Evolutionary conservation across 169 alveolate species (phyloP), one percentile per base, ranked within the genome.

Genomic region (Plasmodium gonderi): DNA sequence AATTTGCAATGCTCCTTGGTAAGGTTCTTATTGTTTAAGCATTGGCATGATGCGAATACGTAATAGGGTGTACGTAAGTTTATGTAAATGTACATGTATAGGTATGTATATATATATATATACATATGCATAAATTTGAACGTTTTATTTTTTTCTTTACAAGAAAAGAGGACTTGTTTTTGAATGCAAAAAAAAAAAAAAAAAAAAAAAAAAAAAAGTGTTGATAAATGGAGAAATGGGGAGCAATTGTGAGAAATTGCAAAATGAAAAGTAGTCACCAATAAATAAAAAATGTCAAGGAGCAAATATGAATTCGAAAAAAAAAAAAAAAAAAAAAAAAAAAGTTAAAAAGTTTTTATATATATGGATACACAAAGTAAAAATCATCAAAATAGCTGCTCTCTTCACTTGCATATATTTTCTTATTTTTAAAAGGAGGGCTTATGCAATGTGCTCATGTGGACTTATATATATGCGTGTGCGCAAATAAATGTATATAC

Each of bases 261-360:
- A 42, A 75, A 36, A 20, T 26, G 82, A 75, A 75, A 75, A 75
- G 14, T 75, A n/a, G n/a, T n/a, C n/a, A n/a, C n/a, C n/a, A n/a
- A n/a, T n/a, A 54, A 54, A 54, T 54, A 31, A 54, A 31, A 54
- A 31, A 54, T 54, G 69, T n/a, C 69, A 54, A 54, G 23, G 69
- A 23, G 69, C 69, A 54, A 54, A 17, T 11, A 54, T 31, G 33
- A 54, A 54, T 54, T 54, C 33, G 69, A 12, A 54, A 54, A 54
- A 54, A 54, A 54, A 54, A 54, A 54, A 14, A 14, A 51, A 51
- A 51, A 51, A 51, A 51, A 54, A 54, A 54, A 54, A 54, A 54
- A 51, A 51, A 14, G 67, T 51, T 8, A n/a, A 54, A 9, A 54
- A 54, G 69, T 31, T 54, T 54, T 17, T 54, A 31, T 31, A 31